These are phyloP conservation scores for Agapanthus africanus DNA, from an alignment of 106 monocot species.

Conservation along the genomic window DNA sequence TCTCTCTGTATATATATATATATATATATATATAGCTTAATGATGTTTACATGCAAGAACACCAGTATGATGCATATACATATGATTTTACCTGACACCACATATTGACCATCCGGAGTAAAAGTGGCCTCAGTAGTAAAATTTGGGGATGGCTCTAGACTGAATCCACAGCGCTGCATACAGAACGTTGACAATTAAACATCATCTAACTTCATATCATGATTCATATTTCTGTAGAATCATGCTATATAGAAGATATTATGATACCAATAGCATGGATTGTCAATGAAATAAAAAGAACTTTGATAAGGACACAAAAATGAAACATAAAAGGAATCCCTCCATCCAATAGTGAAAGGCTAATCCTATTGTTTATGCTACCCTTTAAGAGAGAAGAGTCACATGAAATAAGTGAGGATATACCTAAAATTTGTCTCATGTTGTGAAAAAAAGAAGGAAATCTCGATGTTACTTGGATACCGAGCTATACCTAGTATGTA, in stretches of 20 bases:
- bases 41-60: neutral
- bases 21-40: no score
- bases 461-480: neutral
- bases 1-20: no score
- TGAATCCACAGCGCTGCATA: constrained; percentile 80
- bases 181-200: neutral
- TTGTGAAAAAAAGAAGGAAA: neutral
- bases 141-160: constrained; percentile 76
- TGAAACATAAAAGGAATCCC: neutral
- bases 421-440: neutral
- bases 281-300: neutral
- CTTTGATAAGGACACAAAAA: neutral
- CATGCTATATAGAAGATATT: neutral
- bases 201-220: neutral
- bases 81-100: constrained; percentile 62
- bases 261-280: neutral
- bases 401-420: neutral
- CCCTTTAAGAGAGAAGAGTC: neutral
- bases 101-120: constrained; percentile 95
- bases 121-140: constrained; percentile 79
- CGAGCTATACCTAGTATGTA: neutral
- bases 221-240: neutral
- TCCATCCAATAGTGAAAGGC: neutral
- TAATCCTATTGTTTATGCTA: neutral
- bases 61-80: neutral